phyloP scores from a whole-genome alignment of 495 filamentous ascomycete genomes.

The Penicillium crystallinum region DNA sequence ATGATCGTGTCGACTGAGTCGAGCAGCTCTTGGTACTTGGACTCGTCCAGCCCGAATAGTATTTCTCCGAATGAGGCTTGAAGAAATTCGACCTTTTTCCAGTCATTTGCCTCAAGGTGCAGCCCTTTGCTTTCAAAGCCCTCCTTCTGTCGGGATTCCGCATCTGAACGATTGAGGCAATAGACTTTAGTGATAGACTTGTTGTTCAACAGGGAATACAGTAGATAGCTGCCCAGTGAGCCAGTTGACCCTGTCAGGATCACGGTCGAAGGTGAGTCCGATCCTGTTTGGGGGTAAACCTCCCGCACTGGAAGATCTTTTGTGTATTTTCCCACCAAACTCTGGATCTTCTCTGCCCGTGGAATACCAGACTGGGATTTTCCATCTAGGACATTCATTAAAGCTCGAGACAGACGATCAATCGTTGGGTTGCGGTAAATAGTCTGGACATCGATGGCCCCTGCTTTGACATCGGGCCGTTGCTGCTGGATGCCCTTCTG shows the following conservation, averaged over 20 bases:
- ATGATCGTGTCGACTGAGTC: constrained; percentile 46
- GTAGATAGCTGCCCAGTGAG: constrained; percentile 52
- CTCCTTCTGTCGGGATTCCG: constrained; percentile 15
- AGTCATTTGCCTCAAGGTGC: not conserved
- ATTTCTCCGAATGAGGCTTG: constrained; percentile 43
- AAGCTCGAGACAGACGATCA: constrained; percentile 13
- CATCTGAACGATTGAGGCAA: constrained; percentile 50
- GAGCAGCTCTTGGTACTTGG: constrained; percentile 39
- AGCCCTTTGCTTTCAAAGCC: constrained; percentile 22
- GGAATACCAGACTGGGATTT: constrained; percentile 7
- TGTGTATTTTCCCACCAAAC: constrained; percentile 17
- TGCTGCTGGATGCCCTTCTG: constrained; percentile 12
- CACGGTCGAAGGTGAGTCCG: constrained; percentile 11
- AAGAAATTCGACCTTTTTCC: constrained; percentile 40
- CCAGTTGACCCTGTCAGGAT: constrained; percentile 57
- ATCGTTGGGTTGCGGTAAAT: constrained; percentile 32
- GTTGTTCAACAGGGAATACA: constrained; percentile 38
- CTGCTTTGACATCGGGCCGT: not conserved
- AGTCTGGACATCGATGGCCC: constrained; percentile 16
- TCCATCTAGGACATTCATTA: constrained; percentile 18
- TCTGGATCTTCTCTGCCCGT: constrained; percentile 15
- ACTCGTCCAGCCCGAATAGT: constrained; percentile 42
- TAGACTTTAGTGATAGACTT: constrained; percentile 42
- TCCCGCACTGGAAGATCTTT: constrained; percentile 20
- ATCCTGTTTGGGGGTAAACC: not conserved